Conservation (phyloP, 768 basidiomycete species). For the Boletus reticuloceps region DNA sequence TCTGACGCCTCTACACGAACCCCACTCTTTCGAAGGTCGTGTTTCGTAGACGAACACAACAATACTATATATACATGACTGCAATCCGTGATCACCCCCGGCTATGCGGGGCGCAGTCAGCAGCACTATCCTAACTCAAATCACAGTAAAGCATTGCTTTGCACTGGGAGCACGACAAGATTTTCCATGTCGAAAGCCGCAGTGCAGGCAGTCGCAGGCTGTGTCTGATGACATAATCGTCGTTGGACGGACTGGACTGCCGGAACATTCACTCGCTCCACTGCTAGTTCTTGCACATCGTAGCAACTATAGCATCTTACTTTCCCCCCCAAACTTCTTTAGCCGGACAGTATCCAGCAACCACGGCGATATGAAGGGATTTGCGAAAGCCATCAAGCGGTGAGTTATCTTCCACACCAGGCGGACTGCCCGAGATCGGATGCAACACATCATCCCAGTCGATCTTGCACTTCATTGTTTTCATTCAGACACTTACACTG, state of each 20-base stretch:
- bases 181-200: no score
- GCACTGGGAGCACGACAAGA: no score
- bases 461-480: constrained; percentile 1
- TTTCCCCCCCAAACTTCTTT: background rate
- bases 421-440: background rate
- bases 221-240: constrained; percentile 22
- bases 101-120: no score
- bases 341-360: background rate
- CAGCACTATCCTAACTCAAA: no score
- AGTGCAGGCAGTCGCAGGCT: no score
- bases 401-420: constrained; percentile 29
- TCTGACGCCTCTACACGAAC: no score
- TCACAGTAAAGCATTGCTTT: no score
- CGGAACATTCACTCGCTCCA: no score
- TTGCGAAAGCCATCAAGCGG: constrained; percentile 78
- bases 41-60: no score
- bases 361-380: constrained; percentile 68
- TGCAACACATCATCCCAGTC: constrained; percentile 1
- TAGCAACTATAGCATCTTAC: background rate
- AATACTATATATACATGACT: no score
- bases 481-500: constrained; percentile 7
- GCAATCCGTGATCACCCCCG: no score
- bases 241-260: background rate
- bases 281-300: background rate
- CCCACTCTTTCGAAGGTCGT: no score